Evolutionary conservation across 2,329 filamentous ascomycete species (phyloP).

Genomic region (Parafenestella ontariensis): DNA sequence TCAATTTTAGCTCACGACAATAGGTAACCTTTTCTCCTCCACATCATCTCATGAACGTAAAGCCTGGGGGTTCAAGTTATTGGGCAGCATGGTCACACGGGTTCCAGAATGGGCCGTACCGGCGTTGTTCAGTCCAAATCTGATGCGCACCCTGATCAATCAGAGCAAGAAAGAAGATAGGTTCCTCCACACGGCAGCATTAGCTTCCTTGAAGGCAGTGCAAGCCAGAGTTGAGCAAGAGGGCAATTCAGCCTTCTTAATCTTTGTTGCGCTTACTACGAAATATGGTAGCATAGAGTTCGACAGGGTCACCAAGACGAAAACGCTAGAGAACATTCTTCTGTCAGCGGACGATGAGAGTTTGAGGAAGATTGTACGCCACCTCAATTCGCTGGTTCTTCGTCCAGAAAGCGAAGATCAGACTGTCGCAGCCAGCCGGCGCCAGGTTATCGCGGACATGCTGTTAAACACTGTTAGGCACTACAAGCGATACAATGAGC

Average conservation of each 20-base stretch:
- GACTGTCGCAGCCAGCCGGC: conserved; percentile 53
- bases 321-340: conserved; percentile 79
- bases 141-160: conserved; percentile 64
- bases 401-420: conserved; percentile 55
- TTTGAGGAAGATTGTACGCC: conserved; percentile 60
- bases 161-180: conserved; percentile 46
- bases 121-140: conserved; percentile 79
- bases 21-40: conserved; percentile 83
- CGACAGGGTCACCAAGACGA: conserved; percentile 84
- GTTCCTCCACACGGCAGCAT: conserved; percentile 70
- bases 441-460: conserved; percentile 60
- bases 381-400: conserved; percentile 57
- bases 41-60: conserved; percentile 87
- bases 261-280: conserved; percentile 73
- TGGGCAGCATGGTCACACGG: conserved; percentile 73
- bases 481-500: conserved; percentile 41
- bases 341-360: conserved; percentile 62
- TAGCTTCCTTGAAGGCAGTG: conserved; percentile 76
- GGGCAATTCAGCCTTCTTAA: conserved; percentile 64
- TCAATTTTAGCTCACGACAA: conserved; percentile 5
- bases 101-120: conserved; percentile 59
- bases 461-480: conserved; percentile 59
- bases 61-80: conserved; percentile 87
- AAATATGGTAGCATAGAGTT: conserved; percentile 78
- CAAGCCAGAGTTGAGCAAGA: conserved; percentile 67